Evolutionary conservation across 805 yeast species (phyloP), one percentile per base, ranked within the genome.

Genomic region (Saturnispora ahearnii): DNA sequence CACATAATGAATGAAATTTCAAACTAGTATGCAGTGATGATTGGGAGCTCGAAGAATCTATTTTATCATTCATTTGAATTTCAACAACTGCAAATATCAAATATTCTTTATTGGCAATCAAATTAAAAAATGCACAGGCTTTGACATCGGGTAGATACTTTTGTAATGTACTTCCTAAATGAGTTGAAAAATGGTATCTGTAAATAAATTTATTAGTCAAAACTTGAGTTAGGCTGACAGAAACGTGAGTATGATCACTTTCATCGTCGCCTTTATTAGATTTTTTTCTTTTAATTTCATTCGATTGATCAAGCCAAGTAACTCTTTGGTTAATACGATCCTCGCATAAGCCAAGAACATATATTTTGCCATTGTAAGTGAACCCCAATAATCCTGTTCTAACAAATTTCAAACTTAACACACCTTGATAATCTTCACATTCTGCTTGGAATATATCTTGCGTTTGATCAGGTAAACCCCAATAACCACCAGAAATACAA

Each of bases 331-430:
- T 75, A 44, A 93, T 77, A 62, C 97, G 74, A 64, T 93, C 99
- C 59, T 93, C 99, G 55, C 89, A 87, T 36, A 87, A 71, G 0
- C 99, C 97, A 38, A 93, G 68, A 2, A 93, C 85, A 60, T 84
- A 93, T 0, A 93, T 83, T 58, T 86, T 88, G 10, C 96, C 97
- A 52, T 86, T 81, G 59, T 77, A 84, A 1, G 87, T 77, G 64
- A 93, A 93, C 0, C 99, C 99, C 45, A 93, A 72, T 18, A 91
- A 63, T 3, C 97, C 96, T 0, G 98, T 91, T 58, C 99, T 75
- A 46, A 93, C 72, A 63, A 90, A 93, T 48, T 85, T 90, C 71
- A 81, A 71, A 53, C 84, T 88, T 21, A 86, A 62, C 2, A 73
- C 67, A 0, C 95, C 95, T 48, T 77, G 76, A 44, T 82, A 81